These are phyloP conservation scores for Scleromitrula shiraiana DNA, from an alignment of 2,329 filamentous ascomycete genomes.

Conservation along the genomic window DNA sequence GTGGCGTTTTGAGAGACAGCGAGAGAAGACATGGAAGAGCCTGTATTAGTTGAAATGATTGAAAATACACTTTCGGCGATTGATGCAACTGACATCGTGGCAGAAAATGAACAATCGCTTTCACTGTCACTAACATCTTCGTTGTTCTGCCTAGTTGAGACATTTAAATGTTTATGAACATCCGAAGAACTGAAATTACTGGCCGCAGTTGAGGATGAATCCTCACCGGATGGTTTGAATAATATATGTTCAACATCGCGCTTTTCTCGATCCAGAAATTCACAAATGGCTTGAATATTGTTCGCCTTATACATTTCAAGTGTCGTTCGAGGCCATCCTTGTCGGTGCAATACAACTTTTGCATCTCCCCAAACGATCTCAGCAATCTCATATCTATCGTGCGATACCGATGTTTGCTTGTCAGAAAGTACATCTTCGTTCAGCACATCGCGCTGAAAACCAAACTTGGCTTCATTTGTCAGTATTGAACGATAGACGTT, in stretches of 20 bases:
- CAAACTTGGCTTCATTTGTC: no score
- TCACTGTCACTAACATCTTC: neutral
- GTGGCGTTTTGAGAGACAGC: neutral
- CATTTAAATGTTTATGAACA: neutral
- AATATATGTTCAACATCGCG: neutral
- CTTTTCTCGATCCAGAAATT: neutral
- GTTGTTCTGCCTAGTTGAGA: neutral
- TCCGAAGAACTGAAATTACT: no score
- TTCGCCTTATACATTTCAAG: neutral
- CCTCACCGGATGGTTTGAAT: neutral
- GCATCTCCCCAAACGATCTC: neutral
- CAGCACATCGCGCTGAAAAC: neutral
- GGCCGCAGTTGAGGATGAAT: neutral
- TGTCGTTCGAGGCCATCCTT: neutral
- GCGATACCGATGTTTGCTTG: no score
- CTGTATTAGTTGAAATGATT: neutral
- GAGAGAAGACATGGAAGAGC: conserved; percentile 12
- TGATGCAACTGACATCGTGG: conserved; percentile 6
- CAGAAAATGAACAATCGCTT: neutral
- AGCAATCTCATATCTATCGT: neutral
- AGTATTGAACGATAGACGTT: no score
- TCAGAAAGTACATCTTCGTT: neutral
- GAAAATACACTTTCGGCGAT: conserved; percentile 13
- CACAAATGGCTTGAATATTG: neutral
- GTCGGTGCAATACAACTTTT: neutral